Evolutionary conservation across 116 monocot species (phyloP).

Genomic region (Dioscorea cayenensis): DNA sequence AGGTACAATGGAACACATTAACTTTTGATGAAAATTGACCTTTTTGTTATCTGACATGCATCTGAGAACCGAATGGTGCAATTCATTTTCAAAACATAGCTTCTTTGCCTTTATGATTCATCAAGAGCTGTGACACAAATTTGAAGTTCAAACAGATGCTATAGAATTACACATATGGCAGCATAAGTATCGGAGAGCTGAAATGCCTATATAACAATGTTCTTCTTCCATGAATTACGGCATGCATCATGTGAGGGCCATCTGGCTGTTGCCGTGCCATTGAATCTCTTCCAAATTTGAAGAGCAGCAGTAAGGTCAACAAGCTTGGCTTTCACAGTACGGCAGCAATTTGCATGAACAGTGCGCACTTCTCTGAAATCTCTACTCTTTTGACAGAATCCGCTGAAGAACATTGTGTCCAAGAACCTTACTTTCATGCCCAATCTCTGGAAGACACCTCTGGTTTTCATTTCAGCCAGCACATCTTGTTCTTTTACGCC

Average conservation of each 20-base stretch:
- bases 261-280: constrained; percentile 10
- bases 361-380: constrained; percentile 24
- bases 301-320: constrained; percentile 26
- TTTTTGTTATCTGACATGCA: no score
- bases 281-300: constrained; percentile 19
- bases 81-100: no score
- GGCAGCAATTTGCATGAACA: constrained; percentile 49
- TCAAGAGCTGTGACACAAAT: no score
- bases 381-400: constrained; percentile 34
- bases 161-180: no score
- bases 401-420: constrained; percentile 37
- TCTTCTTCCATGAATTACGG: neutral
- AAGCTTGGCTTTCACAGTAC: constrained; percentile 36
- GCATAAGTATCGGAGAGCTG: no score
- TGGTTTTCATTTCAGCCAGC: constrained; percentile 11
- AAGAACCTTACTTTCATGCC: constrained; percentile 17
- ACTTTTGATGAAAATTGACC: no score
- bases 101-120: no score
- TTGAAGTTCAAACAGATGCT: no score
- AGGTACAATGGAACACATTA: no score
- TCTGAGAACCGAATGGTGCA: no score
- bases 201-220: neutral
- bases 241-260: constrained; percentile 38
- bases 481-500: constrained; percentile 58
- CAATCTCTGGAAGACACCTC: constrained; percentile 18